phyloP scores from a whole-genome alignment of 306 rosid genomes.

The Citrullus colocynthis region DNA sequence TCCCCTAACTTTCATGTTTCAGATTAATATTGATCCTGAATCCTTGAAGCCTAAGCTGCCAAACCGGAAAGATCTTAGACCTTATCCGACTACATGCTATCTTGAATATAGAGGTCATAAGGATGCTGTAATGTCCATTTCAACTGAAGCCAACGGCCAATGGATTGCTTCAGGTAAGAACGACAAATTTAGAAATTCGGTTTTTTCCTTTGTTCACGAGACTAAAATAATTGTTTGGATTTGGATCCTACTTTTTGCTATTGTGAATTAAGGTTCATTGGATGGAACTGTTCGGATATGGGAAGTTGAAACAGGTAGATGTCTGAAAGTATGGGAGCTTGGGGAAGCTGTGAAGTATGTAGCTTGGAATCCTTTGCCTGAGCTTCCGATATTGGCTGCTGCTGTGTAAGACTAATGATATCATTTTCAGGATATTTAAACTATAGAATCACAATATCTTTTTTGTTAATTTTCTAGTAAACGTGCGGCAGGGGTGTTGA shows the following conservation, averaged over 20 bases:
- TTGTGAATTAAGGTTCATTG: constrained; percentile 48
- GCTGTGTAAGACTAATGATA: constrained; percentile 44
- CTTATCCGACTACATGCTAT: constrained; percentile 65
- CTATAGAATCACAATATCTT: not conserved
- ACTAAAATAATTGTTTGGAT: not conserved
- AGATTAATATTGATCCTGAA: constrained; percentile 86
- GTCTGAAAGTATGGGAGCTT: constrained; percentile 59
- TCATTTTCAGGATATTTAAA: not conserved
- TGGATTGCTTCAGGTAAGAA: constrained; percentile 93
- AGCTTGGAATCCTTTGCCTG: constrained; percentile 82
- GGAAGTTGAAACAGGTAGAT: constrained; percentile 89
- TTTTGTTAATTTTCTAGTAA: not conserved
- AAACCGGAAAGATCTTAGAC: constrained; percentile 68
- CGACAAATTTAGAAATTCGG: not conserved
- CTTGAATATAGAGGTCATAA: constrained; percentile 78
- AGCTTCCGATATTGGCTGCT: constrained; percentile 54
- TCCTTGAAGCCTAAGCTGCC: constrained; percentile 91
- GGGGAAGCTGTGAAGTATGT: constrained; percentile 75
- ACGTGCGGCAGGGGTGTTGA: constrained; percentile 54
- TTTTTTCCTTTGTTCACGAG: not conserved
- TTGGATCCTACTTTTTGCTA: constrained; percentile 12
- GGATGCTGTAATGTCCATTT: constrained; percentile 72
- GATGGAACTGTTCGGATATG: constrained; percentile 88
- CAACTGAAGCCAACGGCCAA: constrained; percentile 72
- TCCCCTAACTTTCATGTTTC: constrained; percentile 13